Percentiles rank a stretch among this genome's conserved stretches.
Evolutionary conservation across 495 filamentous ascomycete species (phyloP).

Genomic region (Xylaria longipes): DNA sequence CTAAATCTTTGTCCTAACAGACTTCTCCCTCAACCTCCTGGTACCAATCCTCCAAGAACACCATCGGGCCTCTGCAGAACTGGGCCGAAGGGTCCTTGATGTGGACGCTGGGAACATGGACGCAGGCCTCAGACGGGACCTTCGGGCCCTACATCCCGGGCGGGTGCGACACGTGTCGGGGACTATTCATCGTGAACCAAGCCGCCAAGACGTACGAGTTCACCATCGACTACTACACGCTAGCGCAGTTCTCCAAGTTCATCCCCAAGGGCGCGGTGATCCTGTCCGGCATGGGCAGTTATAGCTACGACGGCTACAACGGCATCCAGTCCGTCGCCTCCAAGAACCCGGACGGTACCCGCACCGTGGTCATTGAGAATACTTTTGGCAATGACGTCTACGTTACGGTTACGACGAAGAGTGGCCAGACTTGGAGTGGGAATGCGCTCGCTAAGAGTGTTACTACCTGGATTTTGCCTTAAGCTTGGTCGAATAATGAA

Average conservation of each 20-base stretch:
- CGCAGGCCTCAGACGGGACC: slow-evolving; percentile 55
- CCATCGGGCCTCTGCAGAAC: slow-evolving; percentile 63
- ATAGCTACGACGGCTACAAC: slow-evolving; percentile 49
- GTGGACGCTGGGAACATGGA: slow-evolving; percentile 65
- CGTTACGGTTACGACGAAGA: slow-evolving; percentile 48
- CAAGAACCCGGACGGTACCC: slow-evolving; percentile 58
- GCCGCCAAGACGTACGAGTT: slow-evolving; percentile 49
- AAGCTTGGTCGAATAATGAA: slow-evolving; percentile 8
- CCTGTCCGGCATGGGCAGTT: slow-evolving; percentile 54
- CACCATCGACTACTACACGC: slow-evolving; percentile 61
- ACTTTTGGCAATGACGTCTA: slow-evolving; percentile 58
- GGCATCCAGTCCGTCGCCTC: slow-evolving; percentile 58
- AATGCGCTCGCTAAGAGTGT: slow-evolving; percentile 54
- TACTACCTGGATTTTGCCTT: slow-evolving; percentile 60
- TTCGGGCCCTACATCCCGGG: slow-evolving; percentile 61
- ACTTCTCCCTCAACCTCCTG: slow-evolving; percentile 50
- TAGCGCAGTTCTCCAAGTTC: slow-evolving; percentile 64
- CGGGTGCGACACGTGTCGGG: slow-evolving; percentile 57
- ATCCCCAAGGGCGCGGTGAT: slow-evolving; percentile 58
- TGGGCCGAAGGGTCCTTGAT: slow-evolving; percentile 60
- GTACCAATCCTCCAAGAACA: slow-evolving; percentile 59
- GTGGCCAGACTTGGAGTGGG: slow-evolving; percentile 60
- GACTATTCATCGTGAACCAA: slow-evolving; percentile 55
- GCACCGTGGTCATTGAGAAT: slow-evolving; percentile 61
- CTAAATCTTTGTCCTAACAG: slow-evolving; percentile 17